These are phyloP conservation scores for Sclerotinia nivalis DNA, from an alignment of 2,329 filamentous ascomycete genomes.

Conservation along the genomic window DNA sequence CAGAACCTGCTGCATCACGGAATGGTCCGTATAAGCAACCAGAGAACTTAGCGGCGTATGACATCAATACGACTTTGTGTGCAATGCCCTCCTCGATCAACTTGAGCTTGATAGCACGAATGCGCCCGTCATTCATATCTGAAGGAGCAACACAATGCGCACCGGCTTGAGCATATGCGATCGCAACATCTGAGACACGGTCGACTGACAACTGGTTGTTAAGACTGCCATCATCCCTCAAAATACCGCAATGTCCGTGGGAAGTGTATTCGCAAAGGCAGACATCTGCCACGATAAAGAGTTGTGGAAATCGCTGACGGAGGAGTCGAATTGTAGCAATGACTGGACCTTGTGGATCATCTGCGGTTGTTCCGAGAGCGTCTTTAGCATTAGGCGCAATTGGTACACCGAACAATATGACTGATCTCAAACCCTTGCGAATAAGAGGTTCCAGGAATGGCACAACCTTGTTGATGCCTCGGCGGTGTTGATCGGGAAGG, in stretches of 20 bases:
- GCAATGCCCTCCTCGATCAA: constrained; percentile 92
- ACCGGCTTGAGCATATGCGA: constrained; percentile 92
- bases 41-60: constrained; percentile 96
- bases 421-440: constrained; percentile 84
- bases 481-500: constrained; percentile 84
- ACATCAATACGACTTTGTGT: constrained; percentile 92
- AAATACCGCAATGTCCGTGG: constrained; percentile 95
- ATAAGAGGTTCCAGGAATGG: constrained; percentile 85
- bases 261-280: constrained; percentile 99
- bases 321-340: constrained; percentile 84
- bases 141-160: constrained; percentile 96
- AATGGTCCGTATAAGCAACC: constrained; percentile 97
- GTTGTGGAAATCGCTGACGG: constrained; percentile 78
- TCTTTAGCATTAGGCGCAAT: constrained; percentile 81
- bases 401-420: constrained; percentile 95
- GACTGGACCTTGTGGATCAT: constrained; percentile 90
- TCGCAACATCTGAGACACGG: constrained; percentile 93
- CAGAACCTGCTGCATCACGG: constrained; percentile 90
- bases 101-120: constrained; percentile 97
- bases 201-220: constrained; percentile 95
- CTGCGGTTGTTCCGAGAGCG: constrained; percentile 84
- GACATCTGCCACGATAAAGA: constrained; percentile 91
- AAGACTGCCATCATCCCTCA: constrained; percentile 86
- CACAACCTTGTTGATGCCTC: constrained; percentile 82
- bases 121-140: constrained; percentile 98